Conservation (phyloP, 2,329 filamentous ascomycete genomes). For the Sclerotinia trifoliorum region DNA sequence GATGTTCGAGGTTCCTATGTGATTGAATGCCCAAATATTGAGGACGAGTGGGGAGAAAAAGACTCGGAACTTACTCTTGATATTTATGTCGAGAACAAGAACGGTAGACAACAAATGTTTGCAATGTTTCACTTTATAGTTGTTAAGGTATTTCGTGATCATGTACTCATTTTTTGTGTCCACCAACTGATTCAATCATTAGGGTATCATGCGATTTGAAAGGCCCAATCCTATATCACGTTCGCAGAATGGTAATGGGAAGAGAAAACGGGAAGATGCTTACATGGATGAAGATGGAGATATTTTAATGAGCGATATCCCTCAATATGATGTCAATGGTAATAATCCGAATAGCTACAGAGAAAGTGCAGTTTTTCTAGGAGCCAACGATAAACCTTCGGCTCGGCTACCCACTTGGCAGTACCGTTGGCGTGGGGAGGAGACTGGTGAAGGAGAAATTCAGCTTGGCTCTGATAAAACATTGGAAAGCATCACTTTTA, state of each 20-base stretch:
- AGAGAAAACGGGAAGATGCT: constrained; percentile 25
- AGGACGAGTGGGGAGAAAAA: constrained; percentile 22
- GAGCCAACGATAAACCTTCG: constrained; percentile 27
- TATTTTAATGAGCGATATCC: constrained; percentile 15
- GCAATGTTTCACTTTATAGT: constrained; percentile 28
- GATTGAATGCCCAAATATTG: constrained; percentile 23
- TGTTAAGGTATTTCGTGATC: constrained; percentile 19
- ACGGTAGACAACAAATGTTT: constrained; percentile 27
- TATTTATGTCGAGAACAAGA: constrained; percentile 24
- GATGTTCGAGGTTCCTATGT: constrained; percentile 27
- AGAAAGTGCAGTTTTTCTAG: constrained; percentile 24
- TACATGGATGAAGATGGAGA: constrained; percentile 25
- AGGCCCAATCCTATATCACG: constrained; percentile 25
- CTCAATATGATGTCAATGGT: constrained; percentile 6
- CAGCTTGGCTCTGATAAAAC: constrained; percentile 25
- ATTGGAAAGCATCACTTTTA: constrained; percentile 25
- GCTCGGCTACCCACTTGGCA: constrained; percentile 27
- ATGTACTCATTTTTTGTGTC: neutral
- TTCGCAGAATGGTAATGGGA: neutral
- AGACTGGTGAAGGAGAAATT: constrained; percentile 30
- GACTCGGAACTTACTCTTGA: constrained; percentile 23
- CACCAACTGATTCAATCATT: neutral
- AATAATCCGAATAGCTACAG: constrained; percentile 1
- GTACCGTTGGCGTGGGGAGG: constrained; percentile 30
- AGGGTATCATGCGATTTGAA: constrained; percentile 30